Evolutionary conservation across 306 rosid genomes (phyloP).

Genomic region (Cicer judaicum): DNA sequence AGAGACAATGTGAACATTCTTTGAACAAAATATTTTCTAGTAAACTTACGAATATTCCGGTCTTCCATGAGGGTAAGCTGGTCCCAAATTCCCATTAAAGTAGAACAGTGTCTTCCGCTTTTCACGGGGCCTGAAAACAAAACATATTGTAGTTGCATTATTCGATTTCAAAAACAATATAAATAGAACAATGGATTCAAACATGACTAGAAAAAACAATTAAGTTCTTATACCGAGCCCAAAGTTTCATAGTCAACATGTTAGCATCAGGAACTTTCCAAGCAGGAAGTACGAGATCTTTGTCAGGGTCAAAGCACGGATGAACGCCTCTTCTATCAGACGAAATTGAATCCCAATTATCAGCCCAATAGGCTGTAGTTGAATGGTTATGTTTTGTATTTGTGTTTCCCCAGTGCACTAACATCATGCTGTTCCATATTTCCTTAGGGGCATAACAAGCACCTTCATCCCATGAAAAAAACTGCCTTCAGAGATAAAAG

Average conservation of each 20-base stretch:
- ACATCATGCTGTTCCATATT: constrained; percentile 98
- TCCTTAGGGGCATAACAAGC: constrained; percentile 99
- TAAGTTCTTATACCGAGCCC: constrained; percentile 66
- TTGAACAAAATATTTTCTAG: constrained; percentile 18
- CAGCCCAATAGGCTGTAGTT: constrained; percentile 96
- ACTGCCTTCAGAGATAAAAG: constrained; percentile 73
- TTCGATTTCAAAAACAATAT: constrained; percentile 14
- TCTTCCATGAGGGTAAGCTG: constrained; percentile 74
- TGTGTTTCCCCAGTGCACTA: constrained; percentile 99
- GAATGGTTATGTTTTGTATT: constrained; percentile 87
- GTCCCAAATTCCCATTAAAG: constrained; percentile 92
- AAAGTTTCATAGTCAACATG: constrained; percentile 62
- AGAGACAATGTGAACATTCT: constrained; percentile 1
- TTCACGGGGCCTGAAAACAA: constrained; percentile 68
- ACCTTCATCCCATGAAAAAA: constrained; percentile 99
- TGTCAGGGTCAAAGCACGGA: constrained; percentile 90
- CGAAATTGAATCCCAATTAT: constrained; percentile 81
- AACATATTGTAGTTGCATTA: constrained; percentile 32
- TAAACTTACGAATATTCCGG: constrained; percentile 75
- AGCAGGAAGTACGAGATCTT: constrained; percentile 98
- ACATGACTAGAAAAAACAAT: constrained; percentile 35
- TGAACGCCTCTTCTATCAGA: constrained; percentile 76
- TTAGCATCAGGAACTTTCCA: constrained; percentile 86
- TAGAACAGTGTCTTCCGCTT: constrained; percentile 77
- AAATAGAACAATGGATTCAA: constrained; percentile 17